phyloP scores from a whole-genome alignment of 192 early-diverging fungal genomes.

The Coemansia erecta region DNA sequence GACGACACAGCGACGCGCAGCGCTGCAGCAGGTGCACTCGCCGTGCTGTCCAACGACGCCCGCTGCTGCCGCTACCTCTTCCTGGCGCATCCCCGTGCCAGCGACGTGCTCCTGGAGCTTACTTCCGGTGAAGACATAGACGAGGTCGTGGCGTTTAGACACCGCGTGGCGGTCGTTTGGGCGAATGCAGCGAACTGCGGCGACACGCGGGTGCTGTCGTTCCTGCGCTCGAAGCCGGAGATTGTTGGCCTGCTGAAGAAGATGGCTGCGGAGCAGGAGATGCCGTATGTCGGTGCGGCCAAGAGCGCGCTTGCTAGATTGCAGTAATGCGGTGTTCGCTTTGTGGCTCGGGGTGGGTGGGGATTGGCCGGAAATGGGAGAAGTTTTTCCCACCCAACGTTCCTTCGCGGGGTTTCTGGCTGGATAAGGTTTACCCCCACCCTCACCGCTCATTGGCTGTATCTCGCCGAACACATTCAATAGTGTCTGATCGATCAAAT shows the following conservation, averaged over 20 bases:
- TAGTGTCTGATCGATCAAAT: neutral
- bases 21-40: slow-evolving; percentile 83
- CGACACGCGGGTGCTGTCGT: slow-evolving; percentile 14
- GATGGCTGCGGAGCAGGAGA: slow-evolving; percentile 19
- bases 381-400: neutral
- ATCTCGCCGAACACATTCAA: slow-evolving; percentile 1
- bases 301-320: slow-evolving; percentile 15
- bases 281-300: slow-evolving; percentile 28
- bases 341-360: neutral
- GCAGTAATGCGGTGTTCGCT: neutral
- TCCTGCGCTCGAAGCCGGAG: slow-evolving; percentile 1
- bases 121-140: neutral
- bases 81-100: slow-evolving; percentile 34
- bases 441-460: neutral
- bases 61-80: slow-evolving; percentile 41
- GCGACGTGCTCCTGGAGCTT: slow-evolving; percentile 20
- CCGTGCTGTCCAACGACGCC: slow-evolving; percentile 64
- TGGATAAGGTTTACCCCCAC: neutral
- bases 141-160: slow-evolving; percentile 13
- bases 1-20: slow-evolving; percentile 81
- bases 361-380: neutral
- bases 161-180: slow-evolving; percentile 40
- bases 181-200: slow-evolving; percentile 37
- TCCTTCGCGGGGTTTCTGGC: neutral
- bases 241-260: slow-evolving; percentile 4